Conservation (phyloP, 352 stramenopile species). For the Globisporangium spiculum region DNA sequence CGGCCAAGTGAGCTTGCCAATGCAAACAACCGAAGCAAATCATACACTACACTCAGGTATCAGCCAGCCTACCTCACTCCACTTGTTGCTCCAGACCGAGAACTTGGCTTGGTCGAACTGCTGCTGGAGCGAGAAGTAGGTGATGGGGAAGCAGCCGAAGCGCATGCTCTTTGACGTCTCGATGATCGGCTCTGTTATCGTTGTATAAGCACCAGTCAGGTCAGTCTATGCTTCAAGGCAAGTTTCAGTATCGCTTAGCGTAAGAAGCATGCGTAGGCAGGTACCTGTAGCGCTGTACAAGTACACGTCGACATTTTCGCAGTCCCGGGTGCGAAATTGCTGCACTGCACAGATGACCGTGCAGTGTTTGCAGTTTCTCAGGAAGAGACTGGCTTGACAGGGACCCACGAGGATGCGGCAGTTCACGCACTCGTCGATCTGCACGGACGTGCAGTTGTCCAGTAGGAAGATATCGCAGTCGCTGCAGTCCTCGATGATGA, state of each 20-base stretch:
- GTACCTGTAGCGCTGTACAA: constrained; percentile 63
- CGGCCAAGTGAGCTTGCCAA: background rate
- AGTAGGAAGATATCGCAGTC: constrained; percentile 79
- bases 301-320: constrained; percentile 52
- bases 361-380: constrained; percentile 62
- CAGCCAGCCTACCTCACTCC: constrained; percentile 54
- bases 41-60: background rate
- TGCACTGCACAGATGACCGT: constrained; percentile 63
- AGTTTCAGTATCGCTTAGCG: background rate
- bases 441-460: constrained; percentile 73
- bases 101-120: constrained; percentile 67
- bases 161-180: constrained; percentile 58
- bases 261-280: background rate
- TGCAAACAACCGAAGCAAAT: background rate
- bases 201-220: background rate
- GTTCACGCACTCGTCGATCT: constrained; percentile 69
- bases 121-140: constrained; percentile 71
- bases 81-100: constrained; percentile 80
- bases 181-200: constrained; percentile 55
- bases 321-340: constrained; percentile 76
- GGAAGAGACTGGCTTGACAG: constrained; percentile 68
- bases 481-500: constrained; percentile 67
- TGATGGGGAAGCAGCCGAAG: constrained; percentile 59
- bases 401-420: constrained; percentile 72
- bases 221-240: background rate